phyloP scores from a whole-genome alignment of 2,329 filamentous ascomycete genomes.

The Raffaelea arxii region DNA sequence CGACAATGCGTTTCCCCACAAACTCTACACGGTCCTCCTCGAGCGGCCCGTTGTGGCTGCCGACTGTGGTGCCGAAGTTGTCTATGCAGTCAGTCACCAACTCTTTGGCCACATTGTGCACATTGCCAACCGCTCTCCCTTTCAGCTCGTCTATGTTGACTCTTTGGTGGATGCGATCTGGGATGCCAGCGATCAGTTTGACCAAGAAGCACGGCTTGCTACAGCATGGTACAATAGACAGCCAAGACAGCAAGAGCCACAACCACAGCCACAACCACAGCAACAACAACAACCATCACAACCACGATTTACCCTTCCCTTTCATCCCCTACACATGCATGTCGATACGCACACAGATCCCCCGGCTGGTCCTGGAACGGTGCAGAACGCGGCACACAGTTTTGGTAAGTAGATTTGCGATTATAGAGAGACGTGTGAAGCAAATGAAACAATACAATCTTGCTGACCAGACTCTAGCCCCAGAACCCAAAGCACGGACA shows the following conservation, averaged over 20 bases:
- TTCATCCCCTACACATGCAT: too few species aligned
- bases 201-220: constrained; percentile 2
- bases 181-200: constrained; percentile 4
- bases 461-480: too few species aligned
- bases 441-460: too few species aligned
- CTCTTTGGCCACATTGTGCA: constrained; percentile 3
- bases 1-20: constrained; percentile 1
- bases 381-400: too few species aligned
- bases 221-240: constrained; percentile 4
- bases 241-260: background rate
- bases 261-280: background rate
- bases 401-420: too few species aligned
- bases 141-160: constrained; percentile 4
- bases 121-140: constrained; percentile 1
- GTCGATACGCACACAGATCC: too few species aligned
- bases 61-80: background rate
- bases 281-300: background rate
- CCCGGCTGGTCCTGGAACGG: too few species aligned
- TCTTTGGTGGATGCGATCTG: background rate
- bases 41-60: constrained; percentile 1
- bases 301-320: too few species aligned
- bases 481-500: too few species aligned
- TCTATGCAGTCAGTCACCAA: background rate
- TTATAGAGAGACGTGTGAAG: too few species aligned
- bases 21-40: constrained; percentile 1